Evolutionary conservation across 306 rosid genomes (phyloP).

Genomic region (Quercus wislizeni): DNA sequence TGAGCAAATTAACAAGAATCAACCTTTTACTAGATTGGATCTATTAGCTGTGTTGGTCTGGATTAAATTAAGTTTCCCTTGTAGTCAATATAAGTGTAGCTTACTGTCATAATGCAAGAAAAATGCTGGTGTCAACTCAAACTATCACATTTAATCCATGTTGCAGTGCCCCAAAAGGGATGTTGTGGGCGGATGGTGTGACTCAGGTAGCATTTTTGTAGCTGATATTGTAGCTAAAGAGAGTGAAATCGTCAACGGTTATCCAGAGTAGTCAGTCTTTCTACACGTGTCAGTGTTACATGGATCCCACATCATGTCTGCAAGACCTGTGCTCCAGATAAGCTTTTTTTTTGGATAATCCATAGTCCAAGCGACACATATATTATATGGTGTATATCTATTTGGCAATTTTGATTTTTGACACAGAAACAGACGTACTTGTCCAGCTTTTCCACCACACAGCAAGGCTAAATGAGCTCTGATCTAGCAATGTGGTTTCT

Average conservation of each 20-base stretch:
- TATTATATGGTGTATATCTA: not conserved
- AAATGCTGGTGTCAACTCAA: conserved; percentile 16
- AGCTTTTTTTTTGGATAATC: not conserved
- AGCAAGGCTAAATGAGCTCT: not conserved
- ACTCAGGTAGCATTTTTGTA: conserved; percentile 75
- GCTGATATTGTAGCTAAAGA: conserved; percentile 46
- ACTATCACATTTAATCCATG: not conserved
- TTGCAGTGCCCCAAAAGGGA: conserved; percentile 74
- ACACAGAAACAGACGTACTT: not conserved
- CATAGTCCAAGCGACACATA: not conserved
- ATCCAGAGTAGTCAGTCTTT: not conserved
- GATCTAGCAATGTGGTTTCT: too few species aligned
- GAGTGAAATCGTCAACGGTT: conserved; percentile 8
- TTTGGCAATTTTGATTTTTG: not conserved
- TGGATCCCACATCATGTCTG: not conserved
- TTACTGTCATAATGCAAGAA: not conserved
- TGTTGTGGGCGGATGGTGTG: conserved; percentile 91
- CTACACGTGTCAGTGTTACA: not conserved
- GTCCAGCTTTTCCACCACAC: not conserved
- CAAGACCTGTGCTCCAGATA: not conserved
- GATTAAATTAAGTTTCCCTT: not conserved
- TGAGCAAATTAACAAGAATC: not conserved
- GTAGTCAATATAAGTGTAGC: conserved; percentile 9
- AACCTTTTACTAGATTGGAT: not conserved
- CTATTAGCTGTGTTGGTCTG: not conserved